A percentile compares a stretch with the other conserved stretches of the same genome.
Conservation (phyloP, 805 yeast species). For the Candida taoyuanica region DNA sequence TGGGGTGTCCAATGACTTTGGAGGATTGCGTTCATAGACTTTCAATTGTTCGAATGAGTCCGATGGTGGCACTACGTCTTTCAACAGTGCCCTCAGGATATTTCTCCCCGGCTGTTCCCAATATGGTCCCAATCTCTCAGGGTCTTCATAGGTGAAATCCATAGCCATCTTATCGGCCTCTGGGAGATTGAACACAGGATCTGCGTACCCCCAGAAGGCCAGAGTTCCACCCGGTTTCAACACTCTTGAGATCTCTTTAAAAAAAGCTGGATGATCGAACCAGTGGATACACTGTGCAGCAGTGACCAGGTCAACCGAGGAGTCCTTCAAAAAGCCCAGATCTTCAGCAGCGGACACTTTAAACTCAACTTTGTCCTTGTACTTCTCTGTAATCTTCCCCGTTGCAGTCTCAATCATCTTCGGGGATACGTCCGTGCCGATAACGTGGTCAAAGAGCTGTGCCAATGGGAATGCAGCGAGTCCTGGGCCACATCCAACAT, state of each 20-base stretch:
- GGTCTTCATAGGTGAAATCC: slow-evolving; percentile 48
- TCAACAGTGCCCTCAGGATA: slow-evolving; percentile 42
- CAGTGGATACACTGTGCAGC: slow-evolving; percentile 91
- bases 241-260: slow-evolving; percentile 42
- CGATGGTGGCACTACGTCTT: slow-evolving; percentile 39
- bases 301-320: slow-evolving; percentile 56
- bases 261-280: slow-evolving; percentile 57
- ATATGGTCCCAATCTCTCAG: slow-evolving; percentile 51
- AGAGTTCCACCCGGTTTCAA: slow-evolving; percentile 62
- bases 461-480: slow-evolving; percentile 56
- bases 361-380: slow-evolving; percentile 15
- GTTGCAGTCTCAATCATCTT: slow-evolving; percentile 50
- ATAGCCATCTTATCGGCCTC: slow-evolving; percentile 50
- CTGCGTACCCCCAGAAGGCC: slow-evolving; percentile 77
- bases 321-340: slow-evolving; percentile 28
- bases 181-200: slow-evolving; percentile 55
- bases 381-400: slow-evolving; percentile 18
- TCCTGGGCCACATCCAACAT: slow-evolving; percentile 81
- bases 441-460: slow-evolving; percentile 39
- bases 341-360: slow-evolving; percentile 25
- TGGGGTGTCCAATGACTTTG: slow-evolving; percentile 15
- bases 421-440: slow-evolving; percentile 60
- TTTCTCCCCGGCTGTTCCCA: slow-evolving; percentile 87
- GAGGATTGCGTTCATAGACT: slow-evolving; percentile 24
- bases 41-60: slow-evolving; percentile 38